Conservation (phyloP, 2,329 filamentous ascomycete genomes). For the Chaetomium globosum region DNA sequence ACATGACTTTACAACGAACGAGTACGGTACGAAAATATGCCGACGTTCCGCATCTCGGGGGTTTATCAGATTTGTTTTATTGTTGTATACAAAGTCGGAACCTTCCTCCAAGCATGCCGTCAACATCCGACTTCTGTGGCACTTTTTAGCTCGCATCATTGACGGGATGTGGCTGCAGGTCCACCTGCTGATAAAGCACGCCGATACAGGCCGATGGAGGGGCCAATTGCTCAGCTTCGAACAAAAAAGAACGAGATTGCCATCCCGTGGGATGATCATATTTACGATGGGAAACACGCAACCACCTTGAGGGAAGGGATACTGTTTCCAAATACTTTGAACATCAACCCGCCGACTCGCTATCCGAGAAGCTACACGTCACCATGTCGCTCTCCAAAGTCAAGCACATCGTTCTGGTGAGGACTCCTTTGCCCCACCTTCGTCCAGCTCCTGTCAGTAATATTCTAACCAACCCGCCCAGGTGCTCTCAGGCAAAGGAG, state of each 20-base stretch:
- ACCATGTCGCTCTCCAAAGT: slow-evolving; percentile 69
- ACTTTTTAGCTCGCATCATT: neutral
- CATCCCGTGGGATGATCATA: neutral
- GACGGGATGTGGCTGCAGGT: neutral
- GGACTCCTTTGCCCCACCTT: slow-evolving; percentile 24
- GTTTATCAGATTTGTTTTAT: neutral
- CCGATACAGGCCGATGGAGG: slow-evolving; percentile 34
- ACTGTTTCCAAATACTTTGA: neutral
- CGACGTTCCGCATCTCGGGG: too few relatives aligned
- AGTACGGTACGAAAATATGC: neutral
- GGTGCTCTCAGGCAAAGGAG: slow-evolving; percentile 94
- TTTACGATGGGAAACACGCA: slow-evolving; percentile 18
- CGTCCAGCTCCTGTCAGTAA: neutral
- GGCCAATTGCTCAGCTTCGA: slow-evolving; percentile 19
- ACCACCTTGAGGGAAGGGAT: slow-evolving; percentile 24
- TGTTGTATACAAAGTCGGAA: neutral
- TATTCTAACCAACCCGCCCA: slow-evolving; percentile 37
- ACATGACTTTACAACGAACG: neutral
- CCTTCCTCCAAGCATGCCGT: neutral
- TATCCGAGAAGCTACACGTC: neutral
- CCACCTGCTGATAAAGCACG: slow-evolving; percentile 37
- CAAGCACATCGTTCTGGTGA: slow-evolving; percentile 72
- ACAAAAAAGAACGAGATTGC: neutral
- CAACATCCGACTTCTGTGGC: neutral
- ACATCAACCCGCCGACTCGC: neutral